Evolutionary conservation across 331 rosid species (phyloP), one percentile per base, ranked within the genome.

Genomic region (Spiraea crenata): DNA sequence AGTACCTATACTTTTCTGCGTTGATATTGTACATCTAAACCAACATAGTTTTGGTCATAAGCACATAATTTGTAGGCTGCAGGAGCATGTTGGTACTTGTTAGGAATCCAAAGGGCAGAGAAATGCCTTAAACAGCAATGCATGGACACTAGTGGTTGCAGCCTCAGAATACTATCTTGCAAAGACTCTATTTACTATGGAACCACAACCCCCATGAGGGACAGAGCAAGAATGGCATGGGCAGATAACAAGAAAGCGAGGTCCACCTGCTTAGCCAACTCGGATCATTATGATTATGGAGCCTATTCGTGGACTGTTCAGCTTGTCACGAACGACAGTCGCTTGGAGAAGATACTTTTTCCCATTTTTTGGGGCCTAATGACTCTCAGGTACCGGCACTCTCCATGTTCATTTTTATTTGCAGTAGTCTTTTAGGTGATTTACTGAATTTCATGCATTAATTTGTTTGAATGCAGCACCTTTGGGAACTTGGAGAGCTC

Each of bases 281-380:
- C 97, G 4, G 86, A 83, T 0, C 82, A 91, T 51, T 93, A 80
- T 12, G 74, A 87, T 11, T 93, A 89, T 76, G 99, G 99, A 50
- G 95, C 96, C 78, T 92, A 86, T 79, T 74, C 65, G 62, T 92
- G 98, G 98, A 90, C 96, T 11, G 87, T 92, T 83, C 98, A 92
- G 72, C 95, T 92, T 41, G 88, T 92, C 72, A 84, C 87, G 39
- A 92, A 92, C n/a, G 84, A 77, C 9, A 92, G 74, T 39, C 88
- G 98, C 7, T 78, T 92, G 79, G 98, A 92, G 42, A 92, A 92
- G 73, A 86, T 92, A 14, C 95, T 92, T 16, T 92, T 92, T 57
- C 98, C 96, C 38, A 90, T 92, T 77, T 92, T 90, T 71, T 92
- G 98, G 98, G 98, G 98, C 77, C 86, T 92, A 6, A 92, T 92